Base-by-base conservation (phyloP, 2,329 filamentous ascomycete species). In the Metarhizium anisopliae region DNA sequence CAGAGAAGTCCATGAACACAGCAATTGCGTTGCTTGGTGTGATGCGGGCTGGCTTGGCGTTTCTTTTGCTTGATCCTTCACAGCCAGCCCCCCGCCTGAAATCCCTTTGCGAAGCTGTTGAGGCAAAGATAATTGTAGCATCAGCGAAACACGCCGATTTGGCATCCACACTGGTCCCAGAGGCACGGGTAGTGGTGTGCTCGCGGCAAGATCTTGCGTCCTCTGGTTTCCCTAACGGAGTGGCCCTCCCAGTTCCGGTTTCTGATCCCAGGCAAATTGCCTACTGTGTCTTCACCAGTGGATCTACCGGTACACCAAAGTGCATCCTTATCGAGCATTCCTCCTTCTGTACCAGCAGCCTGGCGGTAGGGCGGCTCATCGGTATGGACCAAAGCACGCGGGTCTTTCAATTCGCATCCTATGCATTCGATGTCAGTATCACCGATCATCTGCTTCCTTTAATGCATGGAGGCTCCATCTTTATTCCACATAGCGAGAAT, bases 1-100 rank as follows among this genome's bases (percentile, higher is more conserved):
- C 14, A 6, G 40, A 43, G 13, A 43, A 43, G 40, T 43, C 40
- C 40, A 43, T 43, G 13, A 16, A 18, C 14, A 16, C n/a, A 52
- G 61, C 55, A 5, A 54, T 62, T 6, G 47, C 59, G 6, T 53
- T 59, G 3, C 8, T 61, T 10, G 60, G 47, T 2, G 54, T 62
- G 35, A 53, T 51, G 2, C 61, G 59, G 50, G 53, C 55, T n/a
- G 58, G 60, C 16, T 58, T 30, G 2, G 55, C 56, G 10, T 60
- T 40, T 11, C 54, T 62, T 2, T 52, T 54, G 16, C 49, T 61
- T 6, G 54, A 59, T 13, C 54, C 58, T 10, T 29, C 49, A 8
- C 53, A 60, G 36, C 45, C 52, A 43, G n/a, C n/a, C 40, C 11
- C 13, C 13, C 40, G 40, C 40, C 40, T 16, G 40, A 14, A 13